Percentiles rank a stretch among this genome's conserved stretches.
These are phyloP conservation scores for Nothophytophthora sp. DNA, from an alignment of 352 stramenopile genomes.

Conservation along the genomic window DNA sequence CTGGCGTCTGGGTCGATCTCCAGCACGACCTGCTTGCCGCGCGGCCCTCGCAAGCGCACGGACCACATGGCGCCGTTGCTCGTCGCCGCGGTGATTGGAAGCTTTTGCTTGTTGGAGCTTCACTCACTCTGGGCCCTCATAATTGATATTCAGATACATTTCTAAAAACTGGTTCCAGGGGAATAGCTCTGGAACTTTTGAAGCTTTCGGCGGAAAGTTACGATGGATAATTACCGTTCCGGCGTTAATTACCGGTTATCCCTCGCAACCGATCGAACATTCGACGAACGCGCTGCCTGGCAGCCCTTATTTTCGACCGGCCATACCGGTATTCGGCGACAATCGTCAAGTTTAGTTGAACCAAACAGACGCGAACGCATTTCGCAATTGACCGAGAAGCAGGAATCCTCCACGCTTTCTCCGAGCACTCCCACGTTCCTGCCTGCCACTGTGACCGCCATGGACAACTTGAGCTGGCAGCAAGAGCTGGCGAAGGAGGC, in stretches of 20 bases:
- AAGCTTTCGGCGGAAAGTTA: too few species aligned
- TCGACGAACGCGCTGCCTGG: slow-evolving; percentile 15
- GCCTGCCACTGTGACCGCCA: background rate
- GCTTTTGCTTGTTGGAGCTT: too few species aligned
- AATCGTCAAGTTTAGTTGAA: too few species aligned
- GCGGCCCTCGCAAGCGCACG: slow-evolving; percentile 61
- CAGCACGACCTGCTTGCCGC: slow-evolving; percentile 56
- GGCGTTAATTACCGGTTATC: too few species aligned
- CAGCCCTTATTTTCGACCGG: slow-evolving; percentile 10
- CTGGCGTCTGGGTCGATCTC: slow-evolving; percentile 38
- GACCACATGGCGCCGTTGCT: slow-evolving; percentile 44
- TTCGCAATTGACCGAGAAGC: too few species aligned
- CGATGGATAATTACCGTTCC: too few species aligned
- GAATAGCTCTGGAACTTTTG: too few species aligned
- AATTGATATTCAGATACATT: background rate
- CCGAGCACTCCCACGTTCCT: background rate
- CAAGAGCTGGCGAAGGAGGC: slow-evolving; percentile 27
- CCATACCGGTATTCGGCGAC: background rate
- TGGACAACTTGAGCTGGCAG: slow-evolving; percentile 27
- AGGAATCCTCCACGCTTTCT: background rate
- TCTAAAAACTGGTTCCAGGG: too few species aligned
- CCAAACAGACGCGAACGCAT: too few species aligned
- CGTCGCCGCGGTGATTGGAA: background rate
- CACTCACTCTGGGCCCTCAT: too few species aligned
- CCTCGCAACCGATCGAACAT: slow-evolving; percentile 14